Evolutionary conservation across 371 early-diverging fungal species (phyloP).

Genomic region (Mortierella sp.): DNA sequence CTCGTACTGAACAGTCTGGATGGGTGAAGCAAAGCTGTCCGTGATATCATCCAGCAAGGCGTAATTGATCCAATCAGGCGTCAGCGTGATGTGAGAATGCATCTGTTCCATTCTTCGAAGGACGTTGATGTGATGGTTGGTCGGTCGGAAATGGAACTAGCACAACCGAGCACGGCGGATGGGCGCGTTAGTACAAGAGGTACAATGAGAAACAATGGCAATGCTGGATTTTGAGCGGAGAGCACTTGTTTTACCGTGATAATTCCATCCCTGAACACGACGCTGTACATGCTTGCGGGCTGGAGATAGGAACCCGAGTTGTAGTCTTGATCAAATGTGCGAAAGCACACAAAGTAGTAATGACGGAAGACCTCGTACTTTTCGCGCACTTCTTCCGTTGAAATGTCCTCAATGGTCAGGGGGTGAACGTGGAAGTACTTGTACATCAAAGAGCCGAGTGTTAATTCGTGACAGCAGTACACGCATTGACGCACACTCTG

Average conservation of each 20-base stretch:
- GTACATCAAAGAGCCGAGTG: conserved; percentile 51
- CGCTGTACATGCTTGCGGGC: conserved; percentile 83
- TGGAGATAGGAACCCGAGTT: conserved; percentile 70
- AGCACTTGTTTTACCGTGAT: conserved; percentile 68
- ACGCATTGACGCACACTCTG: no score
- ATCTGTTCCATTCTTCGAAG: conserved; percentile 63
- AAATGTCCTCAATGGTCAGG: conserved; percentile 91
- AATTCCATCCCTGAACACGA: conserved; percentile 84
- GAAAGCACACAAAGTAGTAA: conserved; percentile 92
- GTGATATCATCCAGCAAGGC: conserved; percentile 88
- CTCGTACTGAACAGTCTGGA: conserved; percentile 85
- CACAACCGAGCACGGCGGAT: conserved; percentile 80
- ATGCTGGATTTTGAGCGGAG: conserved; percentile 70
- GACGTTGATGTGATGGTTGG: background rate
- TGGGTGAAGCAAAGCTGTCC: conserved; percentile 84
- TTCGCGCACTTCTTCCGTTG: conserved; percentile 90
- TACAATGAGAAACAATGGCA: conserved; percentile 31
- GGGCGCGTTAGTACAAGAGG: conserved; percentile 49
- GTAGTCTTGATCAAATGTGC: conserved; percentile 78
- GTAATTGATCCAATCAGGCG: conserved; percentile 89
- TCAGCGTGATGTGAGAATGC: conserved; percentile 39
- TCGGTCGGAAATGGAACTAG: conserved; percentile 75
- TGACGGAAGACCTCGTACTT: conserved; percentile 93
- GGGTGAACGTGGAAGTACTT: conserved; percentile 86
- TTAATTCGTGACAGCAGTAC: no score